phyloP scores from a whole-genome alignment of 2,329 filamentous ascomycete species.

The Hortaea werneckii region DNA sequence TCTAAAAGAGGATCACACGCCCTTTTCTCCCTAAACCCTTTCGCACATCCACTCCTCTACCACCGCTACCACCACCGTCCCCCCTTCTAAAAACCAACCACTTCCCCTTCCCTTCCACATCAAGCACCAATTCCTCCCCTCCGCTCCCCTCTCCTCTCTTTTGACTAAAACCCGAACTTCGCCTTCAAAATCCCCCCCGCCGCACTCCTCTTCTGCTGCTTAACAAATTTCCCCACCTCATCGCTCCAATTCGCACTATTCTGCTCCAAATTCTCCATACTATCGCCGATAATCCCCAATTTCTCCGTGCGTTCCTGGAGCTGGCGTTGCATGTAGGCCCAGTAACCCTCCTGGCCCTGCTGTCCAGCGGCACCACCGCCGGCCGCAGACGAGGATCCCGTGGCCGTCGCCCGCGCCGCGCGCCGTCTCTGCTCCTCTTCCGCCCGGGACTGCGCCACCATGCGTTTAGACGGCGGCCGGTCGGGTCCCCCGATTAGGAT shows the following conservation, averaged over 20 bases:
- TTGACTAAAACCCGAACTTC: constrained; percentile 16
- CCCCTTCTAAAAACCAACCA: too few species aligned
- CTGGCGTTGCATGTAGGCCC: constrained; percentile 74
- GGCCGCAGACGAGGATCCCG: constrained; percentile 11
- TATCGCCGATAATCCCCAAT: constrained; percentile 71
- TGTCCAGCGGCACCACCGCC: constrained; percentile 7
- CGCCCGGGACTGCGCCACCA: constrained; percentile 67
- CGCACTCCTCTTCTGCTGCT: constrained; percentile 76
- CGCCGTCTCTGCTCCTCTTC: constrained; percentile 53
- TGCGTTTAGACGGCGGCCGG: constrained; percentile 77
- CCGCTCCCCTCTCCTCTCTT: too few species aligned
- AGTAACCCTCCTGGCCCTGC: constrained; percentile 50
- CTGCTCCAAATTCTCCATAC: constrained; percentile 71
- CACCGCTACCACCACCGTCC: too few species aligned
- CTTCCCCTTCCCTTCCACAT: too few species aligned
- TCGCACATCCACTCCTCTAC: too few species aligned
- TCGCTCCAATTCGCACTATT: constrained; percentile 75
- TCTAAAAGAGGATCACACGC: too few species aligned
- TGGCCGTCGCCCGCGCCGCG: constrained; percentile 25
- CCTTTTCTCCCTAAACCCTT: too few species aligned
- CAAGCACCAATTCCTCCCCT: too few species aligned
- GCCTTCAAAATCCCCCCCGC: constrained; percentile 50
- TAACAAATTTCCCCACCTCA: constrained; percentile 79
- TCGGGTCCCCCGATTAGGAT: constrained; percentile 81
- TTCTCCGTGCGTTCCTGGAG: constrained; percentile 86